Percentiles rank a stretch among this genome's conserved stretches.
These are phyloP conservation scores for Aciculosporium take DNA, from an alignment of 2,329 filamentous ascomycete species.

Conservation along the genomic window DNA sequence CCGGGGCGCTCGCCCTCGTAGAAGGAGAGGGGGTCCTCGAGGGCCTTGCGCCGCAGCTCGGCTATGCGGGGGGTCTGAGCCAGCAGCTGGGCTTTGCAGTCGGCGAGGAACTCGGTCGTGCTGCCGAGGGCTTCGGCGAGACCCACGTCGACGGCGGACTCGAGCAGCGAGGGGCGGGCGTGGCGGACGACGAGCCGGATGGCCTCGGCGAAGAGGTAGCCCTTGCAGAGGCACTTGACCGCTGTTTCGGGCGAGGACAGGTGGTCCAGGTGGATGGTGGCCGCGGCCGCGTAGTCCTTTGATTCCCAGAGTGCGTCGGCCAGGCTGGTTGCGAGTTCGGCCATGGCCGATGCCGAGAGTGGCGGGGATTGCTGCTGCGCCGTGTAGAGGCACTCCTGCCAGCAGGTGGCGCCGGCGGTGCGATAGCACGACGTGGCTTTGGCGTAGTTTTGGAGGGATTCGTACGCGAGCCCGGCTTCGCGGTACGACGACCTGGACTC, in stretches of 20 bases:
- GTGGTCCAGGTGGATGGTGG: constrained; percentile 69
- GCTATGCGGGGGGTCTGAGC: constrained; percentile 76
- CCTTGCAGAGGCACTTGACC: constrained; percentile 69
- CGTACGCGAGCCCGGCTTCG: constrained; percentile 82
- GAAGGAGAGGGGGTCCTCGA: constrained; percentile 74
- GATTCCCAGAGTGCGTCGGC: constrained; percentile 68
- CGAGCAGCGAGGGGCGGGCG: constrained; percentile 46
- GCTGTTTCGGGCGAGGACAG: constrained; percentile 57
- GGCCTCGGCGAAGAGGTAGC: constrained; percentile 79
- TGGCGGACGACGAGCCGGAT: constrained; percentile 58
- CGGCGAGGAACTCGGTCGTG: constrained; percentile 81
- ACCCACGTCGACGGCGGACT: constrained; percentile 56
- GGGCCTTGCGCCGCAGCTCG: constrained; percentile 69
- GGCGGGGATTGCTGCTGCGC: constrained; percentile 54
- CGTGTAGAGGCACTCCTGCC: constrained; percentile 79
- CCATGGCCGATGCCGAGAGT: constrained; percentile 44
- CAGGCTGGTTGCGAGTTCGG: constrained; percentile 56
- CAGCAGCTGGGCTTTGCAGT: constrained; percentile 73
- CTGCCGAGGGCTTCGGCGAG: constrained; percentile 68
- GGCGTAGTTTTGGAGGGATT: constrained; percentile 62
- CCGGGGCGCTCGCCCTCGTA: constrained; percentile 61
- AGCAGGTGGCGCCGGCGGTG: constrained; percentile 58
- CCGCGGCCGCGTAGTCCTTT: constrained; percentile 71
- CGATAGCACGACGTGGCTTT: constrained; percentile 74
- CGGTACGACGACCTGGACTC: constrained; percentile 61